phyloP scores from a whole-genome alignment of 129 eudicot genomes.

The Gnaphalium uliginosum region DNA sequence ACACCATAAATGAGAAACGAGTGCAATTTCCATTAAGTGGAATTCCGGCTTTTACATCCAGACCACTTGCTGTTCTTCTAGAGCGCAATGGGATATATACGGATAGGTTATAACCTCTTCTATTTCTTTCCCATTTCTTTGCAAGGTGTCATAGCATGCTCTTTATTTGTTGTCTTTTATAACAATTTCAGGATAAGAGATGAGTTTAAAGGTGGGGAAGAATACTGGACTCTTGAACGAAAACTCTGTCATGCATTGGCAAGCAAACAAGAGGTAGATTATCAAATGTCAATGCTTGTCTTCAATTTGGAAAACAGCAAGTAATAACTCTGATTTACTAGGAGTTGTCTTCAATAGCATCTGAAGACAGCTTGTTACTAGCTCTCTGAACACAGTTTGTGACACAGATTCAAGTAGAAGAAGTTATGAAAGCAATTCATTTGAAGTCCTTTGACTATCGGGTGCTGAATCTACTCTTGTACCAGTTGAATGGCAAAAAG shows the following conservation, averaged over 20 bases:
- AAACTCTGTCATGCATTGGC: constrained; percentile 66
- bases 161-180: constrained; percentile 23
- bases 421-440: constrained; percentile 75
- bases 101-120: constrained; percentile 49
- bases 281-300: constrained; percentile 4
- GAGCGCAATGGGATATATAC: constrained; percentile 66
- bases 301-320: neutral
- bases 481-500: constrained; percentile 78
- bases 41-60: constrained; percentile 47
- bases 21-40: constrained; percentile 37
- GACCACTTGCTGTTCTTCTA: constrained; percentile 66
- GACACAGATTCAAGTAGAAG: constrained; percentile 64
- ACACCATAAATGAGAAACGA: constrained; percentile 74
- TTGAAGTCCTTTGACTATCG: constrained; percentile 92
- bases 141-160: neutral
- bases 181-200: constrained; percentile 61
- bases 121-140: constrained; percentile 8
- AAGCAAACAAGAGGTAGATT: constrained; percentile 57
- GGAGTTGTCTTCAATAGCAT: neutral
- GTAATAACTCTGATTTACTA: neutral
- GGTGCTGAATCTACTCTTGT: constrained; percentile 80
- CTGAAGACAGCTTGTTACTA: neutral
- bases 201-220: constrained; percentile 73
- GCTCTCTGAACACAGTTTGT: neutral
- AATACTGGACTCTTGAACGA: constrained; percentile 92